Conservation (phyloP, 140 eudicot species). For the Stevia rebaudiana region DNA sequence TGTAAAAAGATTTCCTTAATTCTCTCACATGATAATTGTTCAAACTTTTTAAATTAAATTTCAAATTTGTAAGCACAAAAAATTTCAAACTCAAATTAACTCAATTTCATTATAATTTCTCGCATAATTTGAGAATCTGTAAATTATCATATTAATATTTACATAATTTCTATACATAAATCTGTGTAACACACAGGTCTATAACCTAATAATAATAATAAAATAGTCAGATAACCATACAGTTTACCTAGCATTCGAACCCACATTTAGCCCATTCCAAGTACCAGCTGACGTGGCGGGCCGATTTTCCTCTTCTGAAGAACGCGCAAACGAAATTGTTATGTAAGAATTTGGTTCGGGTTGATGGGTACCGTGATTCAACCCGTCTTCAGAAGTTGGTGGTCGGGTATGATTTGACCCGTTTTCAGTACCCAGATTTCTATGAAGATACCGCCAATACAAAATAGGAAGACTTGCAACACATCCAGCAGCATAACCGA, state of each 20-base stretch:
- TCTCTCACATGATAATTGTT: no score
- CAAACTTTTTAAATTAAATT: no score
- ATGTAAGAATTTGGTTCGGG: slow-evolving; percentile 51
- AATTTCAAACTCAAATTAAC: no score
- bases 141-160: no score
- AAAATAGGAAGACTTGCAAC: slow-evolving; percentile 56
- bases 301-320: slow-evolving; percentile 48
- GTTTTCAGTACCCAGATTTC: slow-evolving; percentile 39
- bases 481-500: slow-evolving; percentile 70
- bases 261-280: slow-evolving; percentile 31
- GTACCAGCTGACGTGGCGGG: slow-evolving; percentile 22
- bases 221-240: background rate
- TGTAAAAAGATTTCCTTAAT: no score
- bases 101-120: no score
- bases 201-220: background rate
- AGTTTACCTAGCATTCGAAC: slow-evolving; percentile 42
- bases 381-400: slow-evolving; percentile 35
- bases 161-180: background rate
- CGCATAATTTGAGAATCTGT: no score
- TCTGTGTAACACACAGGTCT: background rate
- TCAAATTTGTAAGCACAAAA: no score
- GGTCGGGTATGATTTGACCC: slow-evolving; percentile 33
- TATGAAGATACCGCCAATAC: slow-evolving; percentile 61
- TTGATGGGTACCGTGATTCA: slow-evolving; percentile 32
- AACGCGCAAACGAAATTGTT: slow-evolving; percentile 47